Conservation (phyloP, 371 early-diverging fungal species). For the Rhizomucor miehei region DNA sequence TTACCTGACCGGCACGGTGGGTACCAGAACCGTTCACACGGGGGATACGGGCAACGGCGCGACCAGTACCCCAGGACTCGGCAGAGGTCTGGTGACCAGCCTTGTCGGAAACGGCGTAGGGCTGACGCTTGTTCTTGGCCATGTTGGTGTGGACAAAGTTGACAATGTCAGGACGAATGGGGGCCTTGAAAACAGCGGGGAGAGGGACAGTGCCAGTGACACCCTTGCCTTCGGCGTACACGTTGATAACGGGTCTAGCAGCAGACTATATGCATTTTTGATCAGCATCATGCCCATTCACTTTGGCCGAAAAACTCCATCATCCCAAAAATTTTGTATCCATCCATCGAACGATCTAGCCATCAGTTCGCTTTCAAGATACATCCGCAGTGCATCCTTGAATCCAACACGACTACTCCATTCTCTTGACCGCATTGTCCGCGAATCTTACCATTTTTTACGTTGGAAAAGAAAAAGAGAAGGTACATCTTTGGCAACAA, state of each 20-base stretch:
- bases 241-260: conserved; percentile 90
- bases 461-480: too few species aligned
- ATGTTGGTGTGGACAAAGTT: conserved; percentile 96
- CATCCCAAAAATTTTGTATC: too few species aligned
- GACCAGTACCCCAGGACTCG: conserved; percentile 99
- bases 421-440: too few species aligned
- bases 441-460: too few species aligned
- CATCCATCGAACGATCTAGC: too few species aligned
- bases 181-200: conserved; percentile 97
- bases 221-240: conserved; percentile 83
- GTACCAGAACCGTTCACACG: conserved; percentile 99
- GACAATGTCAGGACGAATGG: conserved; percentile 98
- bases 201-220: conserved; percentile 77
- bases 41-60: conserved; percentile 99
- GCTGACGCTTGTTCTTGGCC: conserved; percentile 99
- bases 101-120: conserved; percentile 96
- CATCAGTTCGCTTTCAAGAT: too few species aligned
- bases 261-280: conserved; percentile 24
- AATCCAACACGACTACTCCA: too few species aligned
- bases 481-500: too few species aligned
- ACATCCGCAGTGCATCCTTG: too few species aligned
- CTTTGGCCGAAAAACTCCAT: too few species aligned
- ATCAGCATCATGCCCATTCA: too few species aligned
- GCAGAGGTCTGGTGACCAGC: conserved; percentile 99
- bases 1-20: conserved; percentile 97